Conservation (phyloP, 2,329 filamentous ascomycete species). For the Paraphoma chrysanthemicola region DNA sequence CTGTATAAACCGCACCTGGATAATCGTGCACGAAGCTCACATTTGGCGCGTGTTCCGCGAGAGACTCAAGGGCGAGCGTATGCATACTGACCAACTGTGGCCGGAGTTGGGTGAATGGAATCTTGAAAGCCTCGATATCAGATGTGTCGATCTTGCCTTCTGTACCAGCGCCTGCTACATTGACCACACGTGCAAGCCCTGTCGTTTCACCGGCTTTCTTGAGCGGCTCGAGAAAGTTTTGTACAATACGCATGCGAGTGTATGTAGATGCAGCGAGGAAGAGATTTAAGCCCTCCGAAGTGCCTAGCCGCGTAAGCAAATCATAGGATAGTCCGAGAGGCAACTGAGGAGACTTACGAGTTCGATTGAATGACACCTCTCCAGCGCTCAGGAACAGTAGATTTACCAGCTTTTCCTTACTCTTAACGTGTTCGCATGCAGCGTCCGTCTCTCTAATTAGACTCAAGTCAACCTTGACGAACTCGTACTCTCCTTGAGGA, state of each 20-base stretch:
- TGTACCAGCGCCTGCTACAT: slow-evolving; percentile 26
- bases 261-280: slow-evolving; percentile 39
- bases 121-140: slow-evolving; percentile 27
- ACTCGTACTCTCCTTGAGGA: slow-evolving; percentile 42
- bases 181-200: slow-evolving; percentile 31
- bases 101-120: slow-evolving; percentile 24
- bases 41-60: slow-evolving; percentile 20
- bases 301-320: slow-evolving; percentile 8
- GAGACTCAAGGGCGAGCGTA: slow-evolving; percentile 28
- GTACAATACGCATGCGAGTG: slow-evolving; percentile 45
- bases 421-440: slow-evolving; percentile 55
- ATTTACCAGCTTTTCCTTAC: slow-evolving; percentile 60
- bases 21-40: slow-evolving; percentile 35
- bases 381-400: slow-evolving; percentile 61
- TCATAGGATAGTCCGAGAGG: no score
- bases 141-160: slow-evolving; percentile 15
- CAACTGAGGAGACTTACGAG: not conserved
- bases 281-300: slow-evolving; percentile 42
- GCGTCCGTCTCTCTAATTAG: slow-evolving; percentile 50
- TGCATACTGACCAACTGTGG: slow-evolving; percentile 30
- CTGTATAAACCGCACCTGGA: slow-evolving; percentile 30
- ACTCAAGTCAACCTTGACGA: slow-evolving; percentile 51
- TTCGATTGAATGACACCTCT: slow-evolving; percentile 10
- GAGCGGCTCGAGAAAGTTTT: slow-evolving; percentile 47
- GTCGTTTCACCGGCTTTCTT: slow-evolving; percentile 18